phyloP scores from a whole-genome alignment of 177 flowering plant species.

The Vitis hybrid region DNA sequence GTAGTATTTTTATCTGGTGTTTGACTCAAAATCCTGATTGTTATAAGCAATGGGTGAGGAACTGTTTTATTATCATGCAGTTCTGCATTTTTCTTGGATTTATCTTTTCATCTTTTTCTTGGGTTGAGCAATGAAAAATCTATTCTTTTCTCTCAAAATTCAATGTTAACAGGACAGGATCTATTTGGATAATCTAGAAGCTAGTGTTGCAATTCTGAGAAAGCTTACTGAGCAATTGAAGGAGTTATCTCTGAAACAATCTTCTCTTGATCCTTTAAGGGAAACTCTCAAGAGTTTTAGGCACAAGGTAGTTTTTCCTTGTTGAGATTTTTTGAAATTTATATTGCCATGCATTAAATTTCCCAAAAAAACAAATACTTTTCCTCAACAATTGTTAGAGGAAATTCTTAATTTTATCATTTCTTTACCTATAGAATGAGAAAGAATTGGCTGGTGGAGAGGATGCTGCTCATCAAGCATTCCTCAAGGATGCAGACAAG shows the following conservation, averaged over 20 bases:
- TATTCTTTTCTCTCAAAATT: conserved; percentile 1
- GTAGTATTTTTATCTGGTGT: conserved; percentile 64
- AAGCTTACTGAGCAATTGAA: conserved; percentile 69
- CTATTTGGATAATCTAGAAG: conserved; percentile 69
- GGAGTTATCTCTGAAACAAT: conserved; percentile 39
- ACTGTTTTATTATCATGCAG: neutral
- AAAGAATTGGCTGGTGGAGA: conserved; percentile 33
- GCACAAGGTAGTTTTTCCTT: conserved; percentile 48
- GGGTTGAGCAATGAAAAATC: neutral
- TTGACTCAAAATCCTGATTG: conserved; percentile 66
- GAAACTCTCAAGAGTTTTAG: conserved; percentile 58
- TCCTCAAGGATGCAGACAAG: conserved; percentile 54
- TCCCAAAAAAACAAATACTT: neutral
- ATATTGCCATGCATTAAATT: neutral
- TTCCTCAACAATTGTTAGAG: no score
- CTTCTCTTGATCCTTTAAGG: conserved; percentile 51
- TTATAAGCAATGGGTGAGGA: conserved; percentile 85
- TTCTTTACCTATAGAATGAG: conserved; percentile 41
- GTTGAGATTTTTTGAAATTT: neutral
- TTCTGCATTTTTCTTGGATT: neutral
- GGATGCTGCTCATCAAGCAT: conserved; percentile 29
- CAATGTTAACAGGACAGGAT: conserved; percentile 60
- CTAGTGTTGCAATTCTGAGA: conserved; percentile 62
- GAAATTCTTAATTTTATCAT: neutral
- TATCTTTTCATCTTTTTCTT: neutral